These are phyloP conservation scores for Castanea sativa DNA, from an alignment of 306 rosid genomes.

Conservation along the genomic window DNA sequence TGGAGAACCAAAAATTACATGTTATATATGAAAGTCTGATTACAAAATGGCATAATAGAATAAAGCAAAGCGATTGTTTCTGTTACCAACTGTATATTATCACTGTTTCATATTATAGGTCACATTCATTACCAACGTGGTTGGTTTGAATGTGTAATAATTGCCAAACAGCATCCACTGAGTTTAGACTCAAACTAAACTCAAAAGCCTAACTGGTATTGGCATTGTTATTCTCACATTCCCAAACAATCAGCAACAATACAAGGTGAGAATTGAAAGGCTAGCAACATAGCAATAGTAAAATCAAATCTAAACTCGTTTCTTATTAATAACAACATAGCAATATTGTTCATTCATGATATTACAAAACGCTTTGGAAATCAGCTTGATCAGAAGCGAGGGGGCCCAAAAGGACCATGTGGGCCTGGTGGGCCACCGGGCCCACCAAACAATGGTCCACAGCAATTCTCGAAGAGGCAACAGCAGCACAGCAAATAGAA, in stretches of 20 bases:
- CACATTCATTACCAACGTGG: no score
- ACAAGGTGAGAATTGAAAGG: not conserved
- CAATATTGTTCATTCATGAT: not conserved
- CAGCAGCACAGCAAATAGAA: conserved; percentile 56
- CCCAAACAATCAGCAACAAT: not conserved
- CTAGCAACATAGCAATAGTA: not conserved
- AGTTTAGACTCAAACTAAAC: not conserved
- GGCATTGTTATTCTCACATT: not conserved
- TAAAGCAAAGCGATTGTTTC: no score
- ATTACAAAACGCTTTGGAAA: not conserved
- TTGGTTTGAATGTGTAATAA: not conserved
- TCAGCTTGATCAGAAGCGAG: conserved; percentile 30
- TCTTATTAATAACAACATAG: not conserved
- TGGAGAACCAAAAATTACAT: no score
- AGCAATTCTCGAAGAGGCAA: conserved; percentile 50
- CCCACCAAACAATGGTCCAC: conserved; percentile 53
- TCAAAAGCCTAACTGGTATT: not conserved
- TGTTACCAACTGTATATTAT: no score
- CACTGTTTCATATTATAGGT: no score
- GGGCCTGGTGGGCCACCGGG: conserved; percentile 26
- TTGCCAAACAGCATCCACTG: not conserved
- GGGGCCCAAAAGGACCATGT: conserved; percentile 24
- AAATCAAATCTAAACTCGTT: not conserved
- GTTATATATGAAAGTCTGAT: no score
- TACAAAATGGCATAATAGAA: no score